phyloP scores from a whole-genome alignment of 768 basidiomycete species.

The Mrakia blollopis region DNA sequence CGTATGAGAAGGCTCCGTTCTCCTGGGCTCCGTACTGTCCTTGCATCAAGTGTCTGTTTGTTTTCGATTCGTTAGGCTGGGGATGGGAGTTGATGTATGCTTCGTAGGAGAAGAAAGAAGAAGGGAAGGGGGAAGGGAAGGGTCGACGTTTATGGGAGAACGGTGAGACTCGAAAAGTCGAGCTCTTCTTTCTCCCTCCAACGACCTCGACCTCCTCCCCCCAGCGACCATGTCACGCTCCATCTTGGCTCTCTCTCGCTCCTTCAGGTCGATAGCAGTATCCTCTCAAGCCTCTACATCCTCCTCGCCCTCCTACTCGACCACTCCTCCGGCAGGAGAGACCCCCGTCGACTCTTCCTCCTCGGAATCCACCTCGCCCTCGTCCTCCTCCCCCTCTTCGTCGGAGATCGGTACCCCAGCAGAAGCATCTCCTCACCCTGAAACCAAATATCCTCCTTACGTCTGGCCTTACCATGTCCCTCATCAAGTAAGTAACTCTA shows the following conservation, averaged over 20 bases:
- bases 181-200: neutral
- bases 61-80: neutral
- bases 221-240: neutral
- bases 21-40: neutral
- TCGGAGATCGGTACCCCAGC: neutral
- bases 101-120: neutral
- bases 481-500: slow-evolving; percentile 3
- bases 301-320: neutral
- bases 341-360: neutral
- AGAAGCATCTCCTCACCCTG: neutral
- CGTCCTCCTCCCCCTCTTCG: neutral
- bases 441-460: slow-evolving; percentile 3
- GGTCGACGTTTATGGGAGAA: neutral
- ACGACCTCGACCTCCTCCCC: neutral
- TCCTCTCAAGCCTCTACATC: neutral
- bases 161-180: neutral
- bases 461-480: slow-evolving; percentile 9
- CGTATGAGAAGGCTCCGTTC: neutral
- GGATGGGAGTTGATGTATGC: no score
- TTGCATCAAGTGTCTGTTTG: neutral
- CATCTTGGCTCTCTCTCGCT: neutral
- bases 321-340: slow-evolving; percentile 4
- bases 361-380: neutral
- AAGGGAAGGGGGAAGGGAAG: neutral
- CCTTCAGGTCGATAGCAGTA: slow-evolving; percentile 5